phyloP scores from a whole-genome alignment of 805 yeast genomes.

The Saccharomycopsis malanga region DNA sequence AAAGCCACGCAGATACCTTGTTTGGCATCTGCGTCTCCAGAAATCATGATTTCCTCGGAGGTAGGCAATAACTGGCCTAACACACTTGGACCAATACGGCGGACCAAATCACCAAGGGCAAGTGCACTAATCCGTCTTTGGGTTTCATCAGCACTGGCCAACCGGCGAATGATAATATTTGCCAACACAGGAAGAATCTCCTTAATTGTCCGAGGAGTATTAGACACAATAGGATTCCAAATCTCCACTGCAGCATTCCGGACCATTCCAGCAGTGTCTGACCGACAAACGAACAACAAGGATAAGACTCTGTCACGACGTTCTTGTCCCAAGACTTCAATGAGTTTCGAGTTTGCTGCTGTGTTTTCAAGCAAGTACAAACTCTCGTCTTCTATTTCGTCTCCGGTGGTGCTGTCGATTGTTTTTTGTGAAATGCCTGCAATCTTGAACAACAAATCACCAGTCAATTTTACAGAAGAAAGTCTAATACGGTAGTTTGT shows the following conservation, averaged over 20 bases:
- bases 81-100: constrained; percentile 87
- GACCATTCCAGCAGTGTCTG: constrained; percentile 82
- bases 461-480: constrained; percentile 90
- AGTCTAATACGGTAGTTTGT: constrained; percentile 78
- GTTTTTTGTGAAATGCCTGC: constrained; percentile 81
- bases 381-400: constrained; percentile 22
- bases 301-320: constrained; percentile 84
- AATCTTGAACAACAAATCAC: constrained; percentile 89
- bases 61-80: constrained; percentile 81
- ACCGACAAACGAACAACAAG: constrained; percentile 86
- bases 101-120: constrained; percentile 89
- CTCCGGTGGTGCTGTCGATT: constrained; percentile 48
- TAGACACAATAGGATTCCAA: constrained; percentile 94
- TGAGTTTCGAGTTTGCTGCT: constrained; percentile 39
- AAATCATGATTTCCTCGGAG: constrained; percentile 51
- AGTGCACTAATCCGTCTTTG: constrained; percentile 87
- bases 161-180: constrained; percentile 66
- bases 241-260: constrained; percentile 86
- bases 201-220: constrained; percentile 90
- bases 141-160: constrained; percentile 74
- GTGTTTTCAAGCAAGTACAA: constrained; percentile 18
- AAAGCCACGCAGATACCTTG: constrained; percentile 97
- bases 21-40: constrained; percentile 71
- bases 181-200: constrained; percentile 85
- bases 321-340: constrained; percentile 76